phyloP scores from a whole-genome alignment of 306 rosid species.

The Lathyrus oleraceus region DNA sequence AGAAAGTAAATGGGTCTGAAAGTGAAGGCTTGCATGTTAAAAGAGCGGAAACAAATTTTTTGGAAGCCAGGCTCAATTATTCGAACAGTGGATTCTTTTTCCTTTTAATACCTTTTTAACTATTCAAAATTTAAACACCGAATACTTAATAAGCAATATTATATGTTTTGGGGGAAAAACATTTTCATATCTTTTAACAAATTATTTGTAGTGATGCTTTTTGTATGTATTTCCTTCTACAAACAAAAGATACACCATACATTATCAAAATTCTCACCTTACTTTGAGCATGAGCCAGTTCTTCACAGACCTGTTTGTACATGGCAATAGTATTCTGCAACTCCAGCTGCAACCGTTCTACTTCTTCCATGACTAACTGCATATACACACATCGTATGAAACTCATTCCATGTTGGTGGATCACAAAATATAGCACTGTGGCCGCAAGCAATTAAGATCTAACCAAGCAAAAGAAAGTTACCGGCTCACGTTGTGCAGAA shows the following conservation, averaged over 20 bases:
- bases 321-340: constrained; percentile 68
- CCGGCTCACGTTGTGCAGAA: constrained; percentile 60
- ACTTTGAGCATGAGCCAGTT: constrained; percentile 67
- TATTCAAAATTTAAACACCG: constrained; percentile 16
- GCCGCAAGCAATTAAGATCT: background rate
- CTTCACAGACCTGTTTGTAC: constrained; percentile 80
- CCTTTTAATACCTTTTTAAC: background rate
- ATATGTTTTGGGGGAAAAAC: background rate
- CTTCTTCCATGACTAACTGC: constrained; percentile 63
- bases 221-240: background rate
- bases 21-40: constrained; percentile 29
- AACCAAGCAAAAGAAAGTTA: constrained; percentile 30
- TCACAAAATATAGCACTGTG: constrained; percentile 4
- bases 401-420: constrained; percentile 12
- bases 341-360: constrained; percentile 65
- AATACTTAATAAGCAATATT: background rate
- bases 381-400: constrained; percentile 26
- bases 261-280: constrained; percentile 58
- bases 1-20: constrained; percentile 68
- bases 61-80: constrained; percentile 25
- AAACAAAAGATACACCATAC: constrained; percentile 30
- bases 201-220: background rate
- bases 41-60: constrained; percentile 12
- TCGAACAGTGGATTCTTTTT: too few species aligned
- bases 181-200: background rate